Evolutionary conservation across 441 rosid species (phyloP).

Genomic region (California macrophylla): DNA sequence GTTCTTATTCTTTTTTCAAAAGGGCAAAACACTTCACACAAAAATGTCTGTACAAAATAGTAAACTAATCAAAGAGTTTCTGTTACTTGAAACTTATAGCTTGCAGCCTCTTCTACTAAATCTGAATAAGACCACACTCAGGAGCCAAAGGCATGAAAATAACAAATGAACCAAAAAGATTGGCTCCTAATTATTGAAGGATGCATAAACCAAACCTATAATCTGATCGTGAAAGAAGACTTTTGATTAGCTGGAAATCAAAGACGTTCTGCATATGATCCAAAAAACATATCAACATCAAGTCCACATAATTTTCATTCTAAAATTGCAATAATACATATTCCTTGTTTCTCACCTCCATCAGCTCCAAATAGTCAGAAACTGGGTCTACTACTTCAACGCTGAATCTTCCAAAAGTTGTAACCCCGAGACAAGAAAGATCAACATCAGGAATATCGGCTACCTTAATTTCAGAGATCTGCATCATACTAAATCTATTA

Average conservation of each 20-base stretch:
- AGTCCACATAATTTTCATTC: slow-evolving; percentile 17
- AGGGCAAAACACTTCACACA: background rate
- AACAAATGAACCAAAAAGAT: background rate
- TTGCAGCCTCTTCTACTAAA: background rate
- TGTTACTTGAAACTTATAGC: background rate
- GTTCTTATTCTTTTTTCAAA: too few species aligned
- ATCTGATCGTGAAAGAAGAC: slow-evolving; percentile 62
- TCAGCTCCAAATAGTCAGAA: slow-evolving; percentile 77
- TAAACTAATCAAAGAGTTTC: background rate
- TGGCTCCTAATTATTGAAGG: slow-evolving; percentile 13
- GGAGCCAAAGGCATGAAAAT: background rate
- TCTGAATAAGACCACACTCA: background rate
- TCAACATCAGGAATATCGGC: slow-evolving; percentile 80
- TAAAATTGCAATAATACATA: slow-evolving; percentile 8
- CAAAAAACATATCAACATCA: slow-evolving; percentile 15
- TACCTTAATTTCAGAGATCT: slow-evolving; percentile 79
- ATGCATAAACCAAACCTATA: slow-evolving; percentile 42
- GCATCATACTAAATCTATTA: slow-evolving; percentile 12
- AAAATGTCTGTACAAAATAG: background rate
- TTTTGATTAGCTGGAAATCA: slow-evolving; percentile 72
- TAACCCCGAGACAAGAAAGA: slow-evolving; percentile 60
- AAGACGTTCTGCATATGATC: slow-evolving; percentile 61
- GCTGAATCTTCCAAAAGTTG: slow-evolving; percentile 53
- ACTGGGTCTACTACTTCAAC: slow-evolving; percentile 91
- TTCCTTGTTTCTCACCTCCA: slow-evolving; percentile 56